phyloP scores from a whole-genome alignment of 2,329 filamentous ascomycete species.

The Hortaea sp. region DNA sequence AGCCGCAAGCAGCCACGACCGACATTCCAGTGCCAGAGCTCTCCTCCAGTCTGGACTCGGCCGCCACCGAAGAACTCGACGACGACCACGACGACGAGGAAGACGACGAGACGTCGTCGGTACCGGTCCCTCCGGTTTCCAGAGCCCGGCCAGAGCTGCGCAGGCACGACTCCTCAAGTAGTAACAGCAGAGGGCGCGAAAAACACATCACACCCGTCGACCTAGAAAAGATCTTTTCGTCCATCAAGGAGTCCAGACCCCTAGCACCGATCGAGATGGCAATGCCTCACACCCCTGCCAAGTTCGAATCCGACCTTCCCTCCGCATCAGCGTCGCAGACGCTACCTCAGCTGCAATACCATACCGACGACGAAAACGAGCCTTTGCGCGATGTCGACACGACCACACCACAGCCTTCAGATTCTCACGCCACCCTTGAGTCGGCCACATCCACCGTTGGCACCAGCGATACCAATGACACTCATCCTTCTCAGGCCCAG shows the following conservation, averaged over 20 bases:
- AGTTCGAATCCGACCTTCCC: constrained; percentile 6
- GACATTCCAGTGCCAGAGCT: constrained; percentile 31
- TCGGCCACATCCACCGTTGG: constrained; percentile 49
- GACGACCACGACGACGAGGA: background rate
- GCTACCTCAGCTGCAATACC: constrained; percentile 24
- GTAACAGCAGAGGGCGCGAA: constrained; percentile 58
- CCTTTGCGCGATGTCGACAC: background rate
- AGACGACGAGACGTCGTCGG: constrained; percentile 20
- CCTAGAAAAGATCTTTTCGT: constrained; percentile 86
- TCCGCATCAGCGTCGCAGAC: constrained; percentile 16
- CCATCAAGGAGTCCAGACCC: constrained; percentile 74
- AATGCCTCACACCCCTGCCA: constrained; percentile 6
- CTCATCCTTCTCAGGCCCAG: constrained; percentile 27
- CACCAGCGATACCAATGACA: constrained; percentile 32
- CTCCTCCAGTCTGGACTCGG: constrained; percentile 37
- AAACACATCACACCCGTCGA: constrained; percentile 89
- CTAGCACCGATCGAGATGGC: constrained; percentile 46
- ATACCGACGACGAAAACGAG: constrained; percentile 10
- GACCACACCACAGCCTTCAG: constrained; percentile 2
- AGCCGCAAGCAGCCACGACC: constrained; percentile 16
- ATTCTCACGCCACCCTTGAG: constrained; percentile 31
- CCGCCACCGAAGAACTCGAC: constrained; percentile 29
- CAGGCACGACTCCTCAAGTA: constrained; percentile 59
- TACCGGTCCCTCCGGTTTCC: constrained; percentile 33
- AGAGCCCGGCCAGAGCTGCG: constrained; percentile 56